Conservation (phyloP, 345 rosid genomes). For the Camelina hispida region DNA sequence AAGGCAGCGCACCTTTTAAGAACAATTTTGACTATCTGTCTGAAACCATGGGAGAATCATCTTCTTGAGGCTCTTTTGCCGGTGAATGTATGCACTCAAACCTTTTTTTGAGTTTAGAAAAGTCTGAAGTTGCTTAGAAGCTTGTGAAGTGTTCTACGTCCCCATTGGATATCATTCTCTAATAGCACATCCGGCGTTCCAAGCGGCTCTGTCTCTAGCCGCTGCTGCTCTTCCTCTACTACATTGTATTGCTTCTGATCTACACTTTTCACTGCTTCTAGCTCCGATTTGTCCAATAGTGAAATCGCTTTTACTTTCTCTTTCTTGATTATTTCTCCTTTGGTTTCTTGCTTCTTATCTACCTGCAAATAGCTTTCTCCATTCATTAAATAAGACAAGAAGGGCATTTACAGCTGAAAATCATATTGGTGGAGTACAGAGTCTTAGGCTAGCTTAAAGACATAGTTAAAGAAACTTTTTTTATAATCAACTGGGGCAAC, state of each 20-base stretch:
- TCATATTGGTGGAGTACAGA: background rate
- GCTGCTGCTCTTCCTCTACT: constrained; percentile 42
- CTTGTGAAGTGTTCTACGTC: constrained; percentile 58
- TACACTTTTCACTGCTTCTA: constrained; percentile 10
- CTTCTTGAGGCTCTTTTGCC: constrained; percentile 31
- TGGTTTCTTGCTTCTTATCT: constrained; percentile 47
- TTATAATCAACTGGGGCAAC: constrained; percentile 3
- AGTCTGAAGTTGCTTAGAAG: constrained; percentile 61
- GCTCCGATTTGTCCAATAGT: constrained; percentile 20
- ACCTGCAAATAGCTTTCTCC: constrained; percentile 46
- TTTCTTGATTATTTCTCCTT: constrained; percentile 22
- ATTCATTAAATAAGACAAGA: constrained; percentile 38
- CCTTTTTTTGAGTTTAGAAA: constrained; percentile 34
- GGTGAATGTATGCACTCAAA: background rate
- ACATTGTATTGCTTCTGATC: constrained; percentile 31
- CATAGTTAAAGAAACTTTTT: background rate
- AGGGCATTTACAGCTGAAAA: constrained; percentile 3
- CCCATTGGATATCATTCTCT: constrained; percentile 71
- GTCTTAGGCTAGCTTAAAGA: background rate
- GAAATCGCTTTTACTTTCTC: constrained; percentile 29
- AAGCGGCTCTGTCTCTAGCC: constrained; percentile 27
- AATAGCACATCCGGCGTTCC: constrained; percentile 38
- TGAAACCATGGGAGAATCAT: constrained; percentile 1
- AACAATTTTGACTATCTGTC: constrained; percentile 31
- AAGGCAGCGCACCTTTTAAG: constrained; percentile 14